phyloP scores from a whole-genome alignment of 495 filamentous ascomycete species.

The Tuber brumale region DNA sequence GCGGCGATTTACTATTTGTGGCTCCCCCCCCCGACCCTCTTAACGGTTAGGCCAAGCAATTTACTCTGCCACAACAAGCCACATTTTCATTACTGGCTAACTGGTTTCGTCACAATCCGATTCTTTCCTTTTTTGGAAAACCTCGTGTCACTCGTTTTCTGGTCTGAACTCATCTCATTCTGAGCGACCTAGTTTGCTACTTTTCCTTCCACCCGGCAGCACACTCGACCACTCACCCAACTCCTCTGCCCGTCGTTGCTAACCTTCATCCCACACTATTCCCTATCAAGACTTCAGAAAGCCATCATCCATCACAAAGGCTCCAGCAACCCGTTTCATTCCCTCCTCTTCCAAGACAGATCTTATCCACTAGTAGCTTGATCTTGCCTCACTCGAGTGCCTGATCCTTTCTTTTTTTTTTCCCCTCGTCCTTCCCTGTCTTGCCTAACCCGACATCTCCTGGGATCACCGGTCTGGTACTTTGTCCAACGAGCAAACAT shows the following conservation, averaged over 20 bases:
- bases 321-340: not conserved
- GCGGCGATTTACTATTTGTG: not conserved
- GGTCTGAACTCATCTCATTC: not conserved
- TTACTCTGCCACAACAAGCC: not conserved
- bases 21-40: not conserved
- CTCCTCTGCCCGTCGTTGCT: conserved; percentile 27
- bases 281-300: not conserved
- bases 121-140: not conserved
- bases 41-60: not conserved
- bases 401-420: not conserved
- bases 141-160: not conserved
- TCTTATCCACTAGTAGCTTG: not conserved
- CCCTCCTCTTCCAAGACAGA: not conserved
- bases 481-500: not conserved
- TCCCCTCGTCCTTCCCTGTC: not conserved
- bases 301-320: not conserved
- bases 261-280: not conserved
- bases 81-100: not conserved
- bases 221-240: conserved; percentile 10
- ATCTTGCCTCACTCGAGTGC: not conserved
- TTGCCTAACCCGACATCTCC: not conserved
- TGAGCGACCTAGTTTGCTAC: not conserved
- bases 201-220: not conserved
- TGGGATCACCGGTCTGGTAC: not conserved
- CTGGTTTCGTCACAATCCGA: not conserved